These are phyloP conservation scores for Trichoderma polysporum DNA, from an alignment of 2,329 filamentous ascomycete species.

Conservation along the genomic window DNA sequence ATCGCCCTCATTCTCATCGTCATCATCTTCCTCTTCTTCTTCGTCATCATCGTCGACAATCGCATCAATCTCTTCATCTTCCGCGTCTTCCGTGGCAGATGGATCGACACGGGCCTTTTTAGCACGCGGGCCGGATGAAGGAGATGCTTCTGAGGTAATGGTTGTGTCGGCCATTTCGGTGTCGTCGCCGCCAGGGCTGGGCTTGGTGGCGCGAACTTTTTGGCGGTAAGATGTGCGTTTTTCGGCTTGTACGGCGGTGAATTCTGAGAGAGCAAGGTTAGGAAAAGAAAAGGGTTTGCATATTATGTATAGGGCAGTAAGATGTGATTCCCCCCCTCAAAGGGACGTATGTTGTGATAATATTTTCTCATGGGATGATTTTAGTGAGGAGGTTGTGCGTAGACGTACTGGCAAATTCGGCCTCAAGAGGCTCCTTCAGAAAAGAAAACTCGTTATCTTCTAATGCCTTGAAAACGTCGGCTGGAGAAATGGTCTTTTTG, in stretches of 20 bases:
- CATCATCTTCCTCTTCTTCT: constrained; percentile 38
- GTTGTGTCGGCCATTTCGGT: constrained; percentile 40
- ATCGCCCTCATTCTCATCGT: constrained; percentile 33
- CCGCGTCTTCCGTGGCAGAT: constrained; percentile 29
- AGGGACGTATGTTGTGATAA: too few species aligned
- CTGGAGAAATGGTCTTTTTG: constrained; percentile 76
- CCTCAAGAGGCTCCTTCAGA: constrained; percentile 65
- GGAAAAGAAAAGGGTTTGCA: background rate
- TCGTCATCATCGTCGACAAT: constrained; percentile 31
- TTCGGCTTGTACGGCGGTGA: constrained; percentile 69
- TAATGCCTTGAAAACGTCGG: constrained; percentile 74
- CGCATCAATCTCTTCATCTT: constrained; percentile 34
- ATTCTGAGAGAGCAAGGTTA: constrained; percentile 48
- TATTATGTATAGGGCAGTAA: background rate
- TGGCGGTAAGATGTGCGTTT: constrained; percentile 73
- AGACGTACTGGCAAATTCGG: constrained; percentile 69
- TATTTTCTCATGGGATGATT: background rate
- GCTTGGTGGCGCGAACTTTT: constrained; percentile 66
- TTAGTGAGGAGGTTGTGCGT: background rate
- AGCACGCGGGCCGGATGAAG: constrained; percentile 28
- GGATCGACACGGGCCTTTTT: constrained; percentile 51
- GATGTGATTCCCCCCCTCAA: background rate
- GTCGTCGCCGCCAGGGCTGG: constrained; percentile 32
- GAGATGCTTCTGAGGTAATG: constrained; percentile 32
- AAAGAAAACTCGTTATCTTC: constrained; percentile 78